These are phyloP conservation scores for Pyrenophora seminiperda DNA, from an alignment of 2,329 filamentous ascomycete genomes.

Conservation along the genomic window DNA sequence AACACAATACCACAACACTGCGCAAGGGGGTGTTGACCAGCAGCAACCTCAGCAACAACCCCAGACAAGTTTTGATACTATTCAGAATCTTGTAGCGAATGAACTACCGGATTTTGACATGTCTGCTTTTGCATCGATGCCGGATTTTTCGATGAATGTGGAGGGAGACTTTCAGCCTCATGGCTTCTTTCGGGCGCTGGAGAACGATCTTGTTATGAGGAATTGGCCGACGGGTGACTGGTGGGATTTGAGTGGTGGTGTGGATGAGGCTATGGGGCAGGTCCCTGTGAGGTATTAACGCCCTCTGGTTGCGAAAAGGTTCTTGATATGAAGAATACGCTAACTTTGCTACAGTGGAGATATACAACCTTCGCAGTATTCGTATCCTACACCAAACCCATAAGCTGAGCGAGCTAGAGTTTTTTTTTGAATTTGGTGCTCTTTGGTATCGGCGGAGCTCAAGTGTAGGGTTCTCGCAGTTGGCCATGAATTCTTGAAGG, in stretches of 20 bases:
- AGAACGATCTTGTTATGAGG: conserved; percentile 36
- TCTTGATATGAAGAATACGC: too few species aligned
- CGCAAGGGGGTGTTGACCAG: too few species aligned
- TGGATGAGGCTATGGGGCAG: conserved; percentile 3
- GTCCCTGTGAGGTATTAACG: conserved; percentile 1
- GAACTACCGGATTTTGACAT: conserved; percentile 24
- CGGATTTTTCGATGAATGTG: conserved; percentile 23
- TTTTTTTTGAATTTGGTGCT: too few species aligned
- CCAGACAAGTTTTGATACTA: conserved; percentile 11
- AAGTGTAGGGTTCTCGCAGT: too few species aligned
- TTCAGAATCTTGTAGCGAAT: conserved; percentile 16
- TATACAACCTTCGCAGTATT: too few species aligned
- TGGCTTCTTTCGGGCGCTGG: conserved; percentile 34
- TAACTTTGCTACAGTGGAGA: too few species aligned
- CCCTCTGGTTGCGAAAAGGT: too few species aligned
- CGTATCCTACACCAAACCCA: too few species aligned
- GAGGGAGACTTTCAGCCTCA: conserved; percentile 32
- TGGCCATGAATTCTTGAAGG: too few species aligned
- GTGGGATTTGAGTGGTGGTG: conserved; percentile 33
- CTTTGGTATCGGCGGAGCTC: too few species aligned
- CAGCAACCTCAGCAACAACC: neutral
- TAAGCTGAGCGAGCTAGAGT: too few species aligned
- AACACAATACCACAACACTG: too few species aligned
- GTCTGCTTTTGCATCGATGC: conserved; percentile 22
- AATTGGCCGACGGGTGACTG: conserved; percentile 36